Evolutionary conservation across 495 filamentous ascomycete species (phyloP), one percentile per base, ranked within the genome.

Genomic region (Hyaloscypha hepaticicola): DNA sequence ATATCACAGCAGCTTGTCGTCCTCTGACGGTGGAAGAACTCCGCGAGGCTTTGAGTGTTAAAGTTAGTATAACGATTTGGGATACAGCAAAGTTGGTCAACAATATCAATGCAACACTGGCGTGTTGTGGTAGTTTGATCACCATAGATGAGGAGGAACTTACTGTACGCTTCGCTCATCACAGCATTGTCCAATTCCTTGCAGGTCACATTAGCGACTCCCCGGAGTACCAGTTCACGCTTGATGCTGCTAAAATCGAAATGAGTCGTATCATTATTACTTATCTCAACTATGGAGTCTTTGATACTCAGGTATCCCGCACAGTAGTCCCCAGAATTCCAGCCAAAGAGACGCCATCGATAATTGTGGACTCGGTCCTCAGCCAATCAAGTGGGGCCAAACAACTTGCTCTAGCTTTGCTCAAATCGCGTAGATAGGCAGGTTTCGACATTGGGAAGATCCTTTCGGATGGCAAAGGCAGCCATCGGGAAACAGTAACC

Each of bases 141-240:
- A 72, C 61, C n/a, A 67, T 81, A 29, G 78, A 82, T 52, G 78
- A 82, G 71, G 78, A 82, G 61, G 72, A 76, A 11, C 52, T 66
- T 5, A 77, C 78, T 2, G 68, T 78, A 28, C 68, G 74, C 57
- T 63, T 80, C 24, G 69, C 79, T 29, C 78, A 82, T 63, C 74
- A 76, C 51, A 81, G 77, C 65, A 70, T 82, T 50, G 74, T 71
- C 60, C 74, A 81, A 63, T 80, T 77, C 63, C 66, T 82, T 24
- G 68, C 80, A 33, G 63, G 65, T 57, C 60, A 62, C 5, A 63
- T 62, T 57, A 45, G 58, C 45, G 65, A 65, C 63, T 59, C 60
- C 58, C 60, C n/a, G 14, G 55, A 67, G 34, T 63, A 62, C 52
- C 22, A 26, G 22, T 72, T 76, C 61, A 70, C 60, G 41, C 38